These are phyloP conservation scores for Arthrobotrys megalospora DNA, from an alignment of 2,329 filamentous ascomycete genomes.

Conservation along the genomic window DNA sequence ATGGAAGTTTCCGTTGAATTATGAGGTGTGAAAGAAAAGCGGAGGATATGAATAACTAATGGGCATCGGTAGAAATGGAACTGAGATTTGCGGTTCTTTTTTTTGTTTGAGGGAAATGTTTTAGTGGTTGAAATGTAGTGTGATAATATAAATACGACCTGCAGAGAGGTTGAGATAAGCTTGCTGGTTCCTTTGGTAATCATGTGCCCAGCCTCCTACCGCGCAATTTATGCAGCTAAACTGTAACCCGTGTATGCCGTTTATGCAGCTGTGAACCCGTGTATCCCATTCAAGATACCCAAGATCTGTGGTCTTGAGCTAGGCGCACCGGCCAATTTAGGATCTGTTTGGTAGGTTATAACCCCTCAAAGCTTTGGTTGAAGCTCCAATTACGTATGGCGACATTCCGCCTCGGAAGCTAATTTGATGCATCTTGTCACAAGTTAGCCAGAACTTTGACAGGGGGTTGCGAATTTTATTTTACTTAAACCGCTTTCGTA, in stretches of 20 bases:
- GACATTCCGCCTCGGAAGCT: not conserved
- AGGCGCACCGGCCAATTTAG: too few species aligned
- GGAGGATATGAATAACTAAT: too few species aligned
- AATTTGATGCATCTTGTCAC: not conserved
- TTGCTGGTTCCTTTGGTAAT: not conserved
- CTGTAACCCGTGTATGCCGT: too few species aligned
- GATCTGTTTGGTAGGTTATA: not conserved
- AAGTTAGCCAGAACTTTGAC: not conserved
- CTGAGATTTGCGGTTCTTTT: too few species aligned
- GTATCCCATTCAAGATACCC: not conserved
- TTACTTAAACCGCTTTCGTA: not conserved
- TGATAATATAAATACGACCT: not conserved
- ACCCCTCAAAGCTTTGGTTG: not conserved
- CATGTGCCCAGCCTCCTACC: not conserved
- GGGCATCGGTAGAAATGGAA: not conserved
- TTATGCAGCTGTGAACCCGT: not conserved
- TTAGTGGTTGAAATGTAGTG: not conserved
- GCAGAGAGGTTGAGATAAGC: not conserved
- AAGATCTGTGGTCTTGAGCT: not conserved
- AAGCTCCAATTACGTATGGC: not conserved
- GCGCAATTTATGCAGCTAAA: too few species aligned
- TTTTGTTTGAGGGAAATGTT: not conserved
- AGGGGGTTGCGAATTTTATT: not conserved
- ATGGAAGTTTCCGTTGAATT: too few species aligned
- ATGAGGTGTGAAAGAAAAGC: too few species aligned